Conservation (phyloP, 1,139 yeast genomes). For the Taiozyma sp. region DNA sequence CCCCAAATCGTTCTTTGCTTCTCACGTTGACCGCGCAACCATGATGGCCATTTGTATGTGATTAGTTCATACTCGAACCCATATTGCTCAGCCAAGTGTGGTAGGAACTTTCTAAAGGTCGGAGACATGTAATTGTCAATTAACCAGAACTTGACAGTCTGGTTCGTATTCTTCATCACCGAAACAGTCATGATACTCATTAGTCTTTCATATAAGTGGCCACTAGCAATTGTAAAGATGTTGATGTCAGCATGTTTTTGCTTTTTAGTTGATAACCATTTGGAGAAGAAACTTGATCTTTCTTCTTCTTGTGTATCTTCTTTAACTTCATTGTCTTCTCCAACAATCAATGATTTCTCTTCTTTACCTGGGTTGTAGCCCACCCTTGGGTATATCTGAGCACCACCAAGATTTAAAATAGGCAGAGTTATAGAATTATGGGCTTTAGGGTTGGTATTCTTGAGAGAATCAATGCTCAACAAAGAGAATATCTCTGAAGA, state of each 20-base stretch:
- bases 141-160: conserved; percentile 79
- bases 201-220: conserved; percentile 69
- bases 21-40: conserved; percentile 76
- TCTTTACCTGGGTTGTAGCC: conserved; percentile 38
- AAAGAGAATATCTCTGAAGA: conserved; percentile 39
- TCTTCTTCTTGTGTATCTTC: conserved; percentile 2
- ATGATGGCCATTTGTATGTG: conserved; percentile 86
- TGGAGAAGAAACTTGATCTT: conserved; percentile 10
- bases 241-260: conserved; percentile 56
- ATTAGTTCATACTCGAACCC: conserved; percentile 57
- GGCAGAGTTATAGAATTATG: conserved; percentile 24
- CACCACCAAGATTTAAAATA: conserved; percentile 41
- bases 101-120: conserved; percentile 54
- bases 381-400: conserved; percentile 40
- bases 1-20: conserved; percentile 84
- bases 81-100: conserved; percentile 48
- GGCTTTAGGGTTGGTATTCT: not conserved
- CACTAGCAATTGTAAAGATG: conserved; percentile 80
- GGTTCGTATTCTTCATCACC: conserved; percentile 55
- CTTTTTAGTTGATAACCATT: conserved; percentile 8
- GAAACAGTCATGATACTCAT: conserved; percentile 75
- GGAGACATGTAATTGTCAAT: conserved; percentile 76
- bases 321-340: conserved; percentile 9
- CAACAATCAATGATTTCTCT: conserved; percentile 27
- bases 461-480: conserved; percentile 28